Evolutionary conservation across 805 yeast genomes (phyloP), one percentile per base, ranked within the genome.

Genomic region (Blastobotrys terrestris): DNA sequence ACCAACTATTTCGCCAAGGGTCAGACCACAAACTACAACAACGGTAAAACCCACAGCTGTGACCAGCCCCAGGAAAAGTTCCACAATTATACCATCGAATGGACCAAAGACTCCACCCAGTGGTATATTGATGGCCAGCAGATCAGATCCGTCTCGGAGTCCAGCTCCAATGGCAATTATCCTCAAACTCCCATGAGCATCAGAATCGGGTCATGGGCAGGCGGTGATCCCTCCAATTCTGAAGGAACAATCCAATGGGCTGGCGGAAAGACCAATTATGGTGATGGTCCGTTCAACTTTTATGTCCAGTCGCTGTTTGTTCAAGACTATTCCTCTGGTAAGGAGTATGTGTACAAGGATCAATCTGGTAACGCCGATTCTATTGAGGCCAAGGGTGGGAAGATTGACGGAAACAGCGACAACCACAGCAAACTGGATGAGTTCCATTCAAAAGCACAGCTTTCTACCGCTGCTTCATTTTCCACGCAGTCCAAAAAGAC

Each of bases 131-230:
- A 91, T 62, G 94, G 90, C 22, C 62, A 58, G 5, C 72, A 74
- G 0, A 80, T 87, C 11, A 80, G 97, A 72, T 77, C 85, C 1
- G 70, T 91, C 50, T 11, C 35, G 35, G 8, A 26, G 5, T 26
- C 35, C 35, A 26, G 11, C 35, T 26, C 35, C 11, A 44, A 63
- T 8, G 75, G 79, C 53, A 69, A 72, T 52, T 90, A 78, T 67
- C 97, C 97, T 40, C 95, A 90, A 70, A 72, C 88, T n/a, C 97
- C 97, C 48, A 87, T 89, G 45, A 74, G 85, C 63, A 70, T 90
- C 48, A 88, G 85, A 65, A 67, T 74, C 20, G 78, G 78, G 4
- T 49, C 71, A 20, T 75, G 79, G 79, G 75, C 78, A 11, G 79
- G 77, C 18, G 79, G 79, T 31, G 74, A 72, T 48, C 60, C 76